phyloP scores from a whole-genome alignment of 2,329 filamentous ascomycete species.

The Stenocarpella maydis region DNA sequence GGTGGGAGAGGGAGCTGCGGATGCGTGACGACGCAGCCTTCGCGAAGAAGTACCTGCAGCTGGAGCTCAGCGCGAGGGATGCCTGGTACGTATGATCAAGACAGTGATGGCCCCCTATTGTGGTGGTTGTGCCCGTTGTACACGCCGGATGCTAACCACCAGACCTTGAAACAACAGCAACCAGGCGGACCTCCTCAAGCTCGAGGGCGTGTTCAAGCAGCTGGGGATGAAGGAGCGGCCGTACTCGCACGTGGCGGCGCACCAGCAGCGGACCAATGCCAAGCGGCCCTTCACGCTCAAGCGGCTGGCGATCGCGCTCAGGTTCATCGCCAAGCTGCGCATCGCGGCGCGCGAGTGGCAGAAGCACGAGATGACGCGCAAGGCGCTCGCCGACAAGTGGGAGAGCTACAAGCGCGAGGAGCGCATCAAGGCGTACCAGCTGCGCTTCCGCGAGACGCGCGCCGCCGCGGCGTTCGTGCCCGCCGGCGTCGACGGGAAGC shows the following conservation, averaged over 20 bases:
- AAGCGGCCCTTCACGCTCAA: conserved; percentile 51
- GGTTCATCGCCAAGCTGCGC: conserved; percentile 62
- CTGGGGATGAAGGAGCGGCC: conserved; percentile 49
- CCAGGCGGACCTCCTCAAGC: conserved; percentile 85
- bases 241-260: conserved; percentile 26
- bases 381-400: conserved; percentile 57
- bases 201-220: conserved; percentile 80
- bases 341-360: conserved; percentile 59
- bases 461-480: conserved; percentile 11
- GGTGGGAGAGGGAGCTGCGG: conserved; percentile 79
- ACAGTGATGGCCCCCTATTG: not conserved
- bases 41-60: conserved; percentile 83
- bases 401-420: conserved; percentile 56
- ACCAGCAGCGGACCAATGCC: conserved; percentile 26
- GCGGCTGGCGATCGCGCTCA: conserved; percentile 56
- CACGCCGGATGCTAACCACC: not conserved
- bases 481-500: not conserved
- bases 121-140: conserved; percentile 12
- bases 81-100: conserved; percentile 76
- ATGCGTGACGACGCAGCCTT: conserved; percentile 84
- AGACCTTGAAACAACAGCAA: conserved; percentile 70
- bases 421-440: conserved; percentile 46
- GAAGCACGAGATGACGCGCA: conserved; percentile 59
- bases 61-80: conserved; percentile 83
- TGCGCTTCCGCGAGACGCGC: conserved; percentile 25